Conservation (phyloP, 352 stramenopile genomes). For the Nothophytophthora sp. region DNA sequence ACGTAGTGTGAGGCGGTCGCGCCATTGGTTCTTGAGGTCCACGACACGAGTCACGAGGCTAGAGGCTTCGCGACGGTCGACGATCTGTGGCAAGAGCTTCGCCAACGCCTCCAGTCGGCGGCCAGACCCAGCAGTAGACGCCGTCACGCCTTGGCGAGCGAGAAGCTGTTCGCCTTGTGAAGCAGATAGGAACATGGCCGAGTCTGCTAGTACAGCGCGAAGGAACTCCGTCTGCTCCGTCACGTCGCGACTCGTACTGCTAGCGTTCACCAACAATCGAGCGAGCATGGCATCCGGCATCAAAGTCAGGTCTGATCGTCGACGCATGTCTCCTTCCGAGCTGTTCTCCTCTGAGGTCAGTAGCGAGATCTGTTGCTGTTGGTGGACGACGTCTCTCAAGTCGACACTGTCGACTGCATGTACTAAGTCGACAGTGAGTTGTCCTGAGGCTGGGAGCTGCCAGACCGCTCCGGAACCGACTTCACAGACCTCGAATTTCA, state of each 20-base stretch:
- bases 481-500: conserved; percentile 13
- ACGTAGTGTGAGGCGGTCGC: conserved; percentile 57
- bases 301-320: not conserved
- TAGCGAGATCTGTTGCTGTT: not conserved
- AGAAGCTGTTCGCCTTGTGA: conserved; percentile 68
- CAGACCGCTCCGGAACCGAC: conserved; percentile 30
- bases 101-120: conserved; percentile 34
- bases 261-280: conserved; percentile 40
- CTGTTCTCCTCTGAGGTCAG: not conserved
- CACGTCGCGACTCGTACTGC: conserved; percentile 45
- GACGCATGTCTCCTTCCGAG: conserved; percentile 3
- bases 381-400: not conserved
- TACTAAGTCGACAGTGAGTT: conserved; percentile 40
- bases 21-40: conserved; percentile 46
- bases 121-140: conserved; percentile 9
- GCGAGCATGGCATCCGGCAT: conserved; percentile 43
- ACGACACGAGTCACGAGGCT: conserved; percentile 43
- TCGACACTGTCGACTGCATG: conserved; percentile 5
- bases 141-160: conserved; percentile 37
- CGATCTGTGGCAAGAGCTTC: conserved; percentile 65
- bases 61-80: conserved; percentile 52
- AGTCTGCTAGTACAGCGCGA: conserved; percentile 45
- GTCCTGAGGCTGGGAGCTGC: conserved; percentile 39
- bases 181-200: conserved; percentile 68
- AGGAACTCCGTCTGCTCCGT: conserved; percentile 67